phyloP scores from a whole-genome alignment of 768 basidiomycete genomes.

The Cubamyces sp. region DNA sequence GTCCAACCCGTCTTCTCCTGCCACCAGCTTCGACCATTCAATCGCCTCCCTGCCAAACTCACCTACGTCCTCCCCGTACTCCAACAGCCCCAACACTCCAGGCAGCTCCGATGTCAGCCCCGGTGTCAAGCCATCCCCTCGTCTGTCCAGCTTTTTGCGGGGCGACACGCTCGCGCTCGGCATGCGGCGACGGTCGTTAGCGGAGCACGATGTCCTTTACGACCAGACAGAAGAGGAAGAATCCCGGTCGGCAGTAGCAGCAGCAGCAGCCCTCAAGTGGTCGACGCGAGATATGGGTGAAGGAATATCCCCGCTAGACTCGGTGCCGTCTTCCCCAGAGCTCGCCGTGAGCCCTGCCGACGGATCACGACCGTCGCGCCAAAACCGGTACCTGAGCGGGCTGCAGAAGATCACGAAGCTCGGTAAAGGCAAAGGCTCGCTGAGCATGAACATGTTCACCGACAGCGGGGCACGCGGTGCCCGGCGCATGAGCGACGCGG shows the following conservation, averaged over 20 bases:
- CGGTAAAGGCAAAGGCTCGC: conserved; percentile 36
- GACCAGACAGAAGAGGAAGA: conserved; percentile 7
- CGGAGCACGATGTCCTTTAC: conserved; percentile 3
- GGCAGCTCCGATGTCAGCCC: conserved; percentile 34
- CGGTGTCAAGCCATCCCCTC: conserved; percentile 43
- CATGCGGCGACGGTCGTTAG: conserved; percentile 9
- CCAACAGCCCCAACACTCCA: conserved; percentile 15
- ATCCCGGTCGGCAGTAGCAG: background rate
- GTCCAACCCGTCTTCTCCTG: conserved; percentile 24
- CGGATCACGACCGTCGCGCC: conserved; percentile 20
- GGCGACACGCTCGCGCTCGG: conserved; percentile 15
- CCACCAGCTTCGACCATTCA: conserved; percentile 15
- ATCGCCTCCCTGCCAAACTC: conserved; percentile 16
- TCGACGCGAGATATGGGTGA: conserved; percentile 4
- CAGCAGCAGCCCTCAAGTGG: background rate
- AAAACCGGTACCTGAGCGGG: conserved; percentile 33
- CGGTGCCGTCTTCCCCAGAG: conserved; percentile 22
- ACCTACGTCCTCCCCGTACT: conserved; percentile 14
- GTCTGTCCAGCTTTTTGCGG: conserved; percentile 27
- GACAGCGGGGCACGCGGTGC: conserved; percentile 18
- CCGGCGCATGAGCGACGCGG: conserved; percentile 29
- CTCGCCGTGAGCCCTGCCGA: conserved; percentile 5
- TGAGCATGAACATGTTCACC: conserved; percentile 37
- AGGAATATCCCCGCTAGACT: conserved; percentile 8
- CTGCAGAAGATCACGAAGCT: conserved; percentile 41